These are phyloP conservation scores for Parasitella parasitica DNA, from an alignment of 371 early-diverging fungal genomes.

Conservation along the genomic window DNA sequence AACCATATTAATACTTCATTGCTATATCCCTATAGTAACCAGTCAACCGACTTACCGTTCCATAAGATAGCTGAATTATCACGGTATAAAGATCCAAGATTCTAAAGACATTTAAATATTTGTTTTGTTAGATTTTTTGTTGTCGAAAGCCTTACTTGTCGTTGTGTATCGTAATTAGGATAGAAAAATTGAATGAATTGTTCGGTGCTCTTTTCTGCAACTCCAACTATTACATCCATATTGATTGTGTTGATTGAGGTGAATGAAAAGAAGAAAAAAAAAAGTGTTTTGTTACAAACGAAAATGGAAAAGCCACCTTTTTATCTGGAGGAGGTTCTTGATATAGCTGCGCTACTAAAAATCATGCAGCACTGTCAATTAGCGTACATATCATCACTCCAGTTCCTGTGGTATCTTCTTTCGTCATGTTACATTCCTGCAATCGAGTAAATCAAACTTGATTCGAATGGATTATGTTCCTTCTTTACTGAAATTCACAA, in stretches of 20 bases:
- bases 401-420: no score
- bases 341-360: no score
- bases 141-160: constrained; percentile 45
- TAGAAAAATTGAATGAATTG: constrained; percentile 68
- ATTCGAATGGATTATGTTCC: no score
- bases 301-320: background rate
- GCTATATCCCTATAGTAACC: background rate
- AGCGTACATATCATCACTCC: no score
- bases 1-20: background rate
- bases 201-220: constrained; percentile 51
- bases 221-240: constrained; percentile 35
- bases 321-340: background rate
- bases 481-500: no score
- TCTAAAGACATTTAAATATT: constrained; percentile 15
- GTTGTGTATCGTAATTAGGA: constrained; percentile 61
- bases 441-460: no score
- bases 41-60: constrained; percentile 57
- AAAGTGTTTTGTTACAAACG: background rate
- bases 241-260: background rate
- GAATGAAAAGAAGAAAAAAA: background rate
- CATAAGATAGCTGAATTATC: constrained; percentile 70
- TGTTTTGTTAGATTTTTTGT: background rate
- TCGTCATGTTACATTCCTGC: no score
- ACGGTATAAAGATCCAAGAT: constrained; percentile 62
- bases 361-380: no score